phyloP scores from a whole-genome alignment of 139 green algal species.

The Chlamydomonas incerta region DNA sequence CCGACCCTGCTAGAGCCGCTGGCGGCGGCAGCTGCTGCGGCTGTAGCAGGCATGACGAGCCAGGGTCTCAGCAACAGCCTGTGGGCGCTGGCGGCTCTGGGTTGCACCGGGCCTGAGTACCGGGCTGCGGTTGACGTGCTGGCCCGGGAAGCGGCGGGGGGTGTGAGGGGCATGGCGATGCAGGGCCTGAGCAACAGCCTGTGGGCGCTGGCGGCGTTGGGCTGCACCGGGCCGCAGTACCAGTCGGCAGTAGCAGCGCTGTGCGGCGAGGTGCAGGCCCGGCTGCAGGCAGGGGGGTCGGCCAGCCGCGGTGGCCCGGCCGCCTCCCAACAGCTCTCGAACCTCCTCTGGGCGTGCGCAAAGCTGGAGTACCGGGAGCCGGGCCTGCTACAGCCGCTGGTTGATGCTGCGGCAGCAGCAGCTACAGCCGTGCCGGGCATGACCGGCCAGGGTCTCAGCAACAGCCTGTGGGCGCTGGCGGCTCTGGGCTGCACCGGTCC shows the following conservation, averaged over 20 bases:
- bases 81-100: background rate
- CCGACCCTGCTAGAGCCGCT: background rate
- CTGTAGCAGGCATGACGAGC: background rate
- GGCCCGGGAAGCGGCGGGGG: background rate
- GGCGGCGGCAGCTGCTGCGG: background rate
- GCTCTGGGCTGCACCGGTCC: background rate
- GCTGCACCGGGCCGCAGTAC: background rate
- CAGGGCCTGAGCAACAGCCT: background rate
- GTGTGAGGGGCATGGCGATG: no score
- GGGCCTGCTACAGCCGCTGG: background rate
- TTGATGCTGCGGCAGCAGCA: no score
- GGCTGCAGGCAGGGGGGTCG: background rate
- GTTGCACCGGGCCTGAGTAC: background rate
- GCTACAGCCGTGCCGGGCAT: background rate
- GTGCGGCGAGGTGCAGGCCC: background rate
- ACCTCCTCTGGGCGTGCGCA: background rate
- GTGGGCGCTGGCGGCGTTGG: background rate
- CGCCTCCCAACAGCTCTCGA: background rate
- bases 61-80: background rate
- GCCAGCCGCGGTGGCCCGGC: background rate
- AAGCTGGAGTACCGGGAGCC: background rate
- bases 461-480: background rate
- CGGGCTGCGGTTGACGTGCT: no score
- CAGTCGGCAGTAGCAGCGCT: background rate
- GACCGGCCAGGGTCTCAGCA: background rate